Evolutionary conservation across 2,329 filamentous ascomycete genomes (phyloP).

Genomic region (Venturia oleaginea): DNA sequence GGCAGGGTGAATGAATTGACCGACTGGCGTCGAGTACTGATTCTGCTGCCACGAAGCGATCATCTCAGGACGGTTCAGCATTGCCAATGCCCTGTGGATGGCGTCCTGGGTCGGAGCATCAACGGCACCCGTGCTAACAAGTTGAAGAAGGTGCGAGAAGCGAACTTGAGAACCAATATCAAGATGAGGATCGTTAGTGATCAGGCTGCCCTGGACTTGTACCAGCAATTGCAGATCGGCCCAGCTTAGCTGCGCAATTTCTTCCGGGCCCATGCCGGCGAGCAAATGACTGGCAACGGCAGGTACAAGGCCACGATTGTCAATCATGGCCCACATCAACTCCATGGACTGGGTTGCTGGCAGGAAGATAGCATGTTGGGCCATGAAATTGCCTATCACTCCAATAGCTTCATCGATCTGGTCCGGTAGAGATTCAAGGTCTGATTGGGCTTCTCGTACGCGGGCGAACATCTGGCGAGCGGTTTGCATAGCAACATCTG

Average conservation of each 20-base stretch:
- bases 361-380: conserved; percentile 42
- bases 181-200: conserved; percentile 36
- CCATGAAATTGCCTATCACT: conserved; percentile 51
- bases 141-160: conserved; percentile 53
- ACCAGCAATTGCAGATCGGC: conserved; percentile 49
- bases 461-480: conserved; percentile 80
- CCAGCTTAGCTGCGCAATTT: conserved; percentile 46
- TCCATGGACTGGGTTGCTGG: conserved; percentile 48
- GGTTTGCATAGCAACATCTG: conserved; percentile 70
- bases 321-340: conserved; percentile 54
- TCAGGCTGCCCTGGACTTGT: conserved; percentile 48
- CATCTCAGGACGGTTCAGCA: conserved; percentile 41
- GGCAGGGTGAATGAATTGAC: conserved; percentile 37
- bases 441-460: conserved; percentile 53
- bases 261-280: conserved; percentile 50
- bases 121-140: conserved; percentile 43
- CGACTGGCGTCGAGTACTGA: conserved; percentile 37
- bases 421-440: conserved; percentile 38
- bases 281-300: conserved; percentile 52
- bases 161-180: conserved; percentile 51
- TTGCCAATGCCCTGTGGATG: conserved; percentile 49
- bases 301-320: conserved; percentile 54
- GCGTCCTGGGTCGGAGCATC: conserved; percentile 47
- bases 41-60: conserved; percentile 50
- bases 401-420: conserved; percentile 83